Evolutionary conservation across 2,329 filamentous ascomycete genomes (phyloP), one percentile per base, ranked within the genome.

Genomic region (Fusarium cyanostomum): DNA sequence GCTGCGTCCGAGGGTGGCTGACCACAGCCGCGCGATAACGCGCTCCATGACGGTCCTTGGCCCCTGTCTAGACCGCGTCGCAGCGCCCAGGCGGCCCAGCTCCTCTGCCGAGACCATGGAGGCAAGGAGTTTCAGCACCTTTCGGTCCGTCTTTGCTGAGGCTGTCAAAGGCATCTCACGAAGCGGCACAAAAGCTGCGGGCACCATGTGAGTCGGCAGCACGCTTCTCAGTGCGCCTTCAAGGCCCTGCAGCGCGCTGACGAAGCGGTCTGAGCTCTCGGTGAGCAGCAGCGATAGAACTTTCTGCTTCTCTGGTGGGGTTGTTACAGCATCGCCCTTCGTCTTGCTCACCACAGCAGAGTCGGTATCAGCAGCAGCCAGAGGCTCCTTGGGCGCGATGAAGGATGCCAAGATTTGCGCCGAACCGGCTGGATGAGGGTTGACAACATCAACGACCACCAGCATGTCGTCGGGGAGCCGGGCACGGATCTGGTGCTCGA

Each of bases 401-500:
- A 34, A 34, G 26, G 46, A 50, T 16, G 33, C 41, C 35, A 35
- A 50, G 39, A 34, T 35, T 39, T 26, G 33, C 26, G 27, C 41
- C 46, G 46, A 41, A 26, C 43, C 42, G 38, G 37, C 41, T 24
- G 33, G 30, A 27, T 52, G 37, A 12, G 37, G 27, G 42, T 37
- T 28, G 21, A 38, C 39, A 37, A 52, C 49, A 44, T 52, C 49
- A 21, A 37, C 49, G 42, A 37, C 49, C 21, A 37, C 49, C 33
- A 37, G 31, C 37, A 43, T 21, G 24, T 30, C 16, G 37, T 42
- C 35, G 24, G 49, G 49, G 27, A 43, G 34, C 41, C 35, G 27
- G 30, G 31, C 24, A 13, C 33, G 52, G 18, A 61, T 45, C 16
- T 30, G 30, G 37, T 61, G 48, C 53, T 72, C 68, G 30, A 73